Evolutionary conservation across 208 protist species (phyloP), one percentile per base, ranked within the genome.

Genomic region (Strigomonas culicis): DNA sequence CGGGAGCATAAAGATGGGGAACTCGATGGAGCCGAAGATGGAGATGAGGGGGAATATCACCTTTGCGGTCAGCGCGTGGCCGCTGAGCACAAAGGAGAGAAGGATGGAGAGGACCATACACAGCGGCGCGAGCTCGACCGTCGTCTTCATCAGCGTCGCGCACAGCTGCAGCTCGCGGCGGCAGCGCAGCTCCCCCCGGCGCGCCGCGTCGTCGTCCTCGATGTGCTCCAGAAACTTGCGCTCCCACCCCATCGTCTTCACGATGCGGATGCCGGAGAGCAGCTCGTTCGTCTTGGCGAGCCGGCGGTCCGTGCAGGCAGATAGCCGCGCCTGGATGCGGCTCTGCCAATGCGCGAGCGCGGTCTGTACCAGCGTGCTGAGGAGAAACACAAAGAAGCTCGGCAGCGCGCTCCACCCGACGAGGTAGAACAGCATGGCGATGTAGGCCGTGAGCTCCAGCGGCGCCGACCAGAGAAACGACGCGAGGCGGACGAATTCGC

Each of bases 231-330:
- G 10, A 36, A 97, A 91, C 34, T 32, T 41, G 24, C 76, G 60
- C 65, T 97, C 93, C 89, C 92, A 97, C 1, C 77, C 82, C 75
- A 90, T 96, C 1, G 97, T 80, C 70, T 98, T 98, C 39, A 97
- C 81, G 13, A 98, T 79, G 50, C 88, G 76, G 19, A 98, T 97
- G 8, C 86, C 83, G n/a, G 75, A 78, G 4, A 98, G 56, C 13
- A 97, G 61, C 68, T 98, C 93, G 63, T 88, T 95, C 13, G 90
- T 94, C 4, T 73, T 46, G 63, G 85, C 84, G 25, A 97, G 72
- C 59, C 95, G 84, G 17, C 75, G 52, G 70, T 98, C 96, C n/a
- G 75, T 94, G 46, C 68, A 46, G 7, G 30, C 61, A 2, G 82
- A 36, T 50, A 90, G 71, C 11, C 60, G 25, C 60, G 69, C 59